Evolutionary conservation across 202 grass and related monocot genomes (phyloP).

Genomic region (Musa balbisiana): DNA sequence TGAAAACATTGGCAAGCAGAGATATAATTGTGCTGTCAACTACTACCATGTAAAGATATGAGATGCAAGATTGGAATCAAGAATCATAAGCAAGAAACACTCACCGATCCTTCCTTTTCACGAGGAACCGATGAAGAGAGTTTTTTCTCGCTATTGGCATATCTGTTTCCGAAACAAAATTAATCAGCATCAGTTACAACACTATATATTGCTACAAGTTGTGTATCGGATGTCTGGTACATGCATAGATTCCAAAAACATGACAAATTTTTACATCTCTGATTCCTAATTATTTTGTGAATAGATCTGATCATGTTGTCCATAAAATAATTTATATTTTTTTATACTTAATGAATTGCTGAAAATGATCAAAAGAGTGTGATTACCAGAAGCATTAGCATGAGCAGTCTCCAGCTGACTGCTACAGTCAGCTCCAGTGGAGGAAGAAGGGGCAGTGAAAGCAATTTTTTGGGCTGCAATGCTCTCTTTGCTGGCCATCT

Average conservation of each 20-base stretch:
- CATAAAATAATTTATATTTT: neutral
- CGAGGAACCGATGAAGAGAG: slow-evolving; percentile 22
- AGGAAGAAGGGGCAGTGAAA: neutral
- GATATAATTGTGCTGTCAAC: neutral
- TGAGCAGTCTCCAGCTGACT: neutral
- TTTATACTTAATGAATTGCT: neutral
- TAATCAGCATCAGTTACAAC: neutral
- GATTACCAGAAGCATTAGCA: slow-evolving; percentile 11
- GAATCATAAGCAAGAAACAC: neutral
- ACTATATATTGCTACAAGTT: no score
- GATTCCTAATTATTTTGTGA: no score
- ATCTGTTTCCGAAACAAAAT: slow-evolving; percentile 5
- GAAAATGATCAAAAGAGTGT: neutral
- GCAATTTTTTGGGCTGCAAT: neutral
- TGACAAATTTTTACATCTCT: no score
- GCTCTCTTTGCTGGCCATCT: slow-evolving; percentile 34
- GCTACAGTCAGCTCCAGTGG: neutral
- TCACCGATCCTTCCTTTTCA: slow-evolving; percentile 29
- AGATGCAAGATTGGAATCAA: neutral
- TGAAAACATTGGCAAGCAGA: neutral
- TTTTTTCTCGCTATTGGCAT: slow-evolving; percentile 26
- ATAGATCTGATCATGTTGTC: no score
- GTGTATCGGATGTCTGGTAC: no score
- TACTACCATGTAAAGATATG: no score
- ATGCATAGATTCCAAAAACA: no score